These are phyloP conservation scores for Fomitopsis serialis DNA, from an alignment of 768 basidiomycete genomes.

Conservation along the genomic window DNA sequence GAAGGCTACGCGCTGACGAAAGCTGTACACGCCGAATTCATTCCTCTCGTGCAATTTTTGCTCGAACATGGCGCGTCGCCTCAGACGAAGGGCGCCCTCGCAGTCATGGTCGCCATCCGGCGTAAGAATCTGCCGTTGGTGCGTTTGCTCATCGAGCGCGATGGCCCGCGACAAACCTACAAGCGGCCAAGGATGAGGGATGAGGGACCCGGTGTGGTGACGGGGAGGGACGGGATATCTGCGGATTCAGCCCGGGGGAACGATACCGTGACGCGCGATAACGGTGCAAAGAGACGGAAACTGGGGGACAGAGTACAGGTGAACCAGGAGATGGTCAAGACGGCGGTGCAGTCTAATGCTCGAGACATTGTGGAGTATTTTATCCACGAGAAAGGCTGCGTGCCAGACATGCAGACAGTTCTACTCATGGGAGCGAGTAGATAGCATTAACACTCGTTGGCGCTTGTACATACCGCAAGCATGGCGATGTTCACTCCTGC, in stretches of 20 bases:
- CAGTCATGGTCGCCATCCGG: slow-evolving; percentile 72
- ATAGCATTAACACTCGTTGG: no score
- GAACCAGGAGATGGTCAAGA: slow-evolving; percentile 53
- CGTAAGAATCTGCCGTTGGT: slow-evolving; percentile 64
- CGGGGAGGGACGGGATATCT: slow-evolving; percentile 6
- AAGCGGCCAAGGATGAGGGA: slow-evolving; percentile 13
- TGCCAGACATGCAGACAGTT: slow-evolving; percentile 70
- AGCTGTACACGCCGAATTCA: slow-evolving; percentile 63
- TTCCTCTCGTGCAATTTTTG: slow-evolving; percentile 64
- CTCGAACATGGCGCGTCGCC: slow-evolving; percentile 74
- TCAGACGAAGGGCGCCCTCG: slow-evolving; percentile 47
- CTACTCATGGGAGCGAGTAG: slow-evolving; percentile 24
- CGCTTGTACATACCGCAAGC: no score
- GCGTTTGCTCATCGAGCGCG: slow-evolving; percentile 69
- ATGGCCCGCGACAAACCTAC: slow-evolving; percentile 1
- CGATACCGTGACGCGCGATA: background rate
- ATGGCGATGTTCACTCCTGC: background rate
- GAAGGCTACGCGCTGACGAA: slow-evolving; percentile 79
- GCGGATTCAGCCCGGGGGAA: background rate
- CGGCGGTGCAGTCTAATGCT: slow-evolving; percentile 60
- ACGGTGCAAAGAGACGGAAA: slow-evolving; percentile 42
- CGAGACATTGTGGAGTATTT: slow-evolving; percentile 70
- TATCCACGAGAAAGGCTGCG: slow-evolving; percentile 60
- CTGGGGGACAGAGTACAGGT: slow-evolving; percentile 56
- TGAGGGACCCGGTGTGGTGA: slow-evolving; percentile 14